phyloP scores from a whole-genome alignment of 2,329 filamentous ascomycete species.

The Pseudophaeomoniella oleicola region DNA sequence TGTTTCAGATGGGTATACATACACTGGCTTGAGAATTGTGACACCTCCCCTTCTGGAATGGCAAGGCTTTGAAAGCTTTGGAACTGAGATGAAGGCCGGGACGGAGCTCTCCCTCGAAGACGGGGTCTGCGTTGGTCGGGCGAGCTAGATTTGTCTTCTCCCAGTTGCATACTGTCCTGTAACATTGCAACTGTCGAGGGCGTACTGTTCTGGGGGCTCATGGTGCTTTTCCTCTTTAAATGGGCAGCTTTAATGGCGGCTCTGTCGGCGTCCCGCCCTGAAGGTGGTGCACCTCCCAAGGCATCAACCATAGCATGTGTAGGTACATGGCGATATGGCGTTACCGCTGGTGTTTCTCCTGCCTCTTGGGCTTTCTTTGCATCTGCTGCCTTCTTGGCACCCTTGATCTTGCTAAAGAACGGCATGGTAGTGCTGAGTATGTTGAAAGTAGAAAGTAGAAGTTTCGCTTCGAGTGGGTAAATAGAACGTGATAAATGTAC shows the following conservation, averaged over 20 bases:
- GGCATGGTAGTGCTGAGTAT: conserved; percentile 38
- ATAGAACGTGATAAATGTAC: too few species aligned
- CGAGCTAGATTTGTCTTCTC: not conserved
- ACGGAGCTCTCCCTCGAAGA: not conserved
- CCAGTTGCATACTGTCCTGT: too few species aligned
- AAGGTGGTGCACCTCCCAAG: conserved; percentile 33
- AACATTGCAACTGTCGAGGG: too few species aligned
- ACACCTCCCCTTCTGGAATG: not conserved
- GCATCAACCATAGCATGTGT: conserved; percentile 48
- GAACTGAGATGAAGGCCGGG: not conserved
- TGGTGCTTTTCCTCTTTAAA: not conserved
- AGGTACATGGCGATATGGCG: conserved; percentile 46
- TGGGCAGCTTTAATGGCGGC: conserved; percentile 1
- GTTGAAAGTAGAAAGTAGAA: too few species aligned
- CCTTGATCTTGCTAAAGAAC: conserved; percentile 40
- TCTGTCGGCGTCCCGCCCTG: conserved; percentile 1
- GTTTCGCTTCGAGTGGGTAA: too few species aligned
- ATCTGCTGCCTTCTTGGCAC: conserved; percentile 37
- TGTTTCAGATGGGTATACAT: not conserved
- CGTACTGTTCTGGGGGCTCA: not conserved
- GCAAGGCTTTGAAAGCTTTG: not conserved
- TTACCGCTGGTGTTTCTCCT: conserved; percentile 8
- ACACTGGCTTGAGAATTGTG: not conserved
- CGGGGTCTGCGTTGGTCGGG: not conserved
- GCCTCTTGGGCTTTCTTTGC: conserved; percentile 29